Percentiles rank a stretch among this genome's conserved stretches.
These are phyloP conservation scores for Ceraceosorus guamensis DNA, from an alignment of 1,284 basidiomycete genomes.

Conservation along the genomic window DNA sequence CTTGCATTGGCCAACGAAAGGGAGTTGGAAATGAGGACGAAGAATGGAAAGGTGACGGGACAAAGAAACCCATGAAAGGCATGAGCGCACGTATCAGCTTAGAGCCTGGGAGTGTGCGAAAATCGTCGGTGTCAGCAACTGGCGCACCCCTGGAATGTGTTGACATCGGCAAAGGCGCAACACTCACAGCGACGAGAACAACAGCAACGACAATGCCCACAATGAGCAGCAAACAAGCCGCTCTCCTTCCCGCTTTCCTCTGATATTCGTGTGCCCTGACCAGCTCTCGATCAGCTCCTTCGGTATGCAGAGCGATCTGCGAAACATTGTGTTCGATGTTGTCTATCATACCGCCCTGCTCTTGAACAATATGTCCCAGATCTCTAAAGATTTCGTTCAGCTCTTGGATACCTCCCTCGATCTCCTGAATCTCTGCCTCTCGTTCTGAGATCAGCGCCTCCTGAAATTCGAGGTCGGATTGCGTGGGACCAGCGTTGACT, in stretches of 20 bases:
- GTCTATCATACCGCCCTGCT: conserved; percentile 96
- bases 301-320: conserved; percentile 74
- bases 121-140: too few relatives aligned
- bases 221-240: conserved; percentile 80
- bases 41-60: too few relatives aligned
- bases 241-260: conserved; percentile 80
- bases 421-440: conserved; percentile 89
- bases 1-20: too few relatives aligned
- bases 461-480: conserved; percentile 87
- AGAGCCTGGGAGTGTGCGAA: too few relatives aligned
- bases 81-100: too few relatives aligned
- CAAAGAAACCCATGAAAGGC: too few relatives aligned
- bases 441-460: conserved; percentile 92
- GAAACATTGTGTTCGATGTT: conserved; percentile 94
- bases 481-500: conserved; percentile 51
- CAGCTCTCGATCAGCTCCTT: conserved; percentile 77
- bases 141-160: too few relatives aligned
- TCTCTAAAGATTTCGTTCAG: conserved; percentile 95
- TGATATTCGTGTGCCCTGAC: conserved; percentile 88
- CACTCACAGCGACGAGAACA: conserved; percentile 65
- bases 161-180: too few relatives aligned
- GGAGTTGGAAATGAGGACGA: too few relatives aligned
- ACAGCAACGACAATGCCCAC: conserved; percentile 78
- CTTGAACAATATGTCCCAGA: conserved; percentile 83
- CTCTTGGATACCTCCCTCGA: conserved; percentile 94